Base-by-base conservation (phyloP, 2,329 filamentous ascomycete species). In the Thermoascus crustaceus region DNA sequence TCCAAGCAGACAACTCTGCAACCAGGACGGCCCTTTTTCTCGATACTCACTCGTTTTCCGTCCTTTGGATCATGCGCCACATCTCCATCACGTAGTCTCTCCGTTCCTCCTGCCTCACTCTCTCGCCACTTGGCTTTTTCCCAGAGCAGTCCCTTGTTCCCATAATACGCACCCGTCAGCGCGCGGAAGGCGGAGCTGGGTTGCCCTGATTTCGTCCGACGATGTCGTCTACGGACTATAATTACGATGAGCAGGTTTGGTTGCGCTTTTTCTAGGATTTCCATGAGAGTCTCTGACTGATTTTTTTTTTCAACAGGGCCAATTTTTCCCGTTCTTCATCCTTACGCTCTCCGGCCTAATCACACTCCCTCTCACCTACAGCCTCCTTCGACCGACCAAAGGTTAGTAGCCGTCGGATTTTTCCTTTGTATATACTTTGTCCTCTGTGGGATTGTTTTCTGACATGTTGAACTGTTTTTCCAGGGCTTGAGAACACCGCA, bases 261-360 rank as follows among this genome's bases (percentile, higher is more conserved):
- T 24, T 13, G 20, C 7, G 10, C 11, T 27, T 30, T 22, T 34
- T 16, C 5, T 17, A 22, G 14, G 14, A 8, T 7, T 18, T 33
- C 22, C 10, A 32, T 30, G 5, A 24, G 16, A 5, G 21, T 27
- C 3, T 7, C 20, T 16, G 3, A 26, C 29, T 38, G 16, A 42
- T 35, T 35, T 23, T 40, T 11, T 39, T 34, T 36, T 32, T 14
- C 9, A 33, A 24, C 41, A 91, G 77, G 88, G 87, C 53, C 85
- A 95, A 76, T 95, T 95, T 72, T 98, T 95, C 73, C 91, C 93
- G 49, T 94, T 94, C 76, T 98, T 98, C 72, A 82, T 96, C 66
- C 80, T 95, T 58, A 95, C 88, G 27, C 74, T 96, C 54, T 79
- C 82, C 44, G 80, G 81, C 55, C 78, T 98, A 48, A 75, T 95